Evolutionary conservation across 2,329 filamentous ascomycete species (phyloP), one percentile per base, ranked within the genome.

Genomic region (Cordyceps javanica): DNA sequence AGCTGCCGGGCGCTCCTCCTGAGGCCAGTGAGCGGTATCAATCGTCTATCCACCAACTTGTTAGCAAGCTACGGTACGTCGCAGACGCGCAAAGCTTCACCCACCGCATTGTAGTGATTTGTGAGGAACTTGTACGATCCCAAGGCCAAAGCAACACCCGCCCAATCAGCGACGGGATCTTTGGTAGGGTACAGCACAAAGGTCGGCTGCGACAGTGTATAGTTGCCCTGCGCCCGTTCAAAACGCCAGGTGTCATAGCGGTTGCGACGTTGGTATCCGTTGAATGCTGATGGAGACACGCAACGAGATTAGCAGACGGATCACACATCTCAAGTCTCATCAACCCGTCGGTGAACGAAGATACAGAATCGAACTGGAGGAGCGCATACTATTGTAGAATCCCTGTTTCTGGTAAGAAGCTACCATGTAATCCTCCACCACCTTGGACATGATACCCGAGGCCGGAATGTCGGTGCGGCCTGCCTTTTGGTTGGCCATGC

Each of bases 331-430:
- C 36, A 16, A 5, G 16, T 19, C 14, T 7, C 38, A 25, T 7
- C 26, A n/a, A 13, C n/a, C n/a, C n/a, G n/a, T n/a, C n/a, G n/a
- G n/a, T n/a, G 14, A 32, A 30, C 2, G 14, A 23, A 10, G 28
- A 2, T 1, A 7, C n/a, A 3, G 10, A 21, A 30, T 5, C 1
- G 13, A 23, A 21, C 3, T 3, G 10, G 16, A 16, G 9, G 3
- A 19, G 69, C 44, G 42, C 36, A 42, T 48, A 48, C 57, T 56
- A 39, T 56, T 59, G 23, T 56, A 59, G 30, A 52, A 56, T 5
- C 52, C 52, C 23, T 59, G 58, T 52, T 59, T 59, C 58, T 59
- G 19, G 28, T 56, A 59, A 14, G 58, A 52, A 13, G 39, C 52
- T 16, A 56, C 52, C 58, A 59, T 59, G 52, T 52, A 56, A 46